Evolutionary conservation across 2,329 filamentous ascomycete genomes (phyloP), one percentile per base, ranked within the genome.

Genomic region (Talaromyces verruculosus): DNA sequence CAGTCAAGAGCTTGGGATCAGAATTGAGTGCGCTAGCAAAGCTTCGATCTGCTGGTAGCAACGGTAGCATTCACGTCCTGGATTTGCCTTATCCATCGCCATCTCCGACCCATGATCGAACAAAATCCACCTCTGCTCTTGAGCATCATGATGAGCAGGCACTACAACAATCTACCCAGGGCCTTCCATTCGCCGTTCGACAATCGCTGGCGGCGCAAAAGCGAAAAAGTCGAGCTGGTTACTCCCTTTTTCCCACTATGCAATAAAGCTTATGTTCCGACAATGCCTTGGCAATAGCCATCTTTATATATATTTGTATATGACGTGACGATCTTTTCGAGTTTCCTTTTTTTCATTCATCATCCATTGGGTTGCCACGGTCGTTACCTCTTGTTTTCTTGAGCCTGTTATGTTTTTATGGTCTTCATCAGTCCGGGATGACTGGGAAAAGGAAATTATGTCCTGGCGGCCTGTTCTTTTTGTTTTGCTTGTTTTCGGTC

Each of bases 181-280:
- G 51, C 8, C 66, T 68, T 22, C 68, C 69, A 19, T 65, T 70
- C 3, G 69, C 71, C n/a, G 60, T 63, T 35, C 68, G 70, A 63
- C 65, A 69, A 49, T 69, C 71, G 7, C 65, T 74, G 55, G 49
- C 68, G 25, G 68, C 65, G 19, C 77, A 73, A 65, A 73, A 72
- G 39, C 71, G 71, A 67, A 80, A 78, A 70, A 72, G 69, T 65
- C 74, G 80, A 49, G 73, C 79, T n/a, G 81, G 80, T 41, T 82
- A 82, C 69, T 82, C 80, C 47, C 75, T 80, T 53, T 80, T 80
- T 68, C 78, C 78, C 10, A 71, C 72, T 43, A 67, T 70, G 33
- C 55, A 53, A 53, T 61, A 61, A 28, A 49, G 1, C 30, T 45
- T 35, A 41, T 53, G 43, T 61, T 49, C 59, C 45, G 51, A 47